Evolutionary conservation across 495 filamentous ascomycete genomes (phyloP).

Genomic region (Daldinia childiae): DNA sequence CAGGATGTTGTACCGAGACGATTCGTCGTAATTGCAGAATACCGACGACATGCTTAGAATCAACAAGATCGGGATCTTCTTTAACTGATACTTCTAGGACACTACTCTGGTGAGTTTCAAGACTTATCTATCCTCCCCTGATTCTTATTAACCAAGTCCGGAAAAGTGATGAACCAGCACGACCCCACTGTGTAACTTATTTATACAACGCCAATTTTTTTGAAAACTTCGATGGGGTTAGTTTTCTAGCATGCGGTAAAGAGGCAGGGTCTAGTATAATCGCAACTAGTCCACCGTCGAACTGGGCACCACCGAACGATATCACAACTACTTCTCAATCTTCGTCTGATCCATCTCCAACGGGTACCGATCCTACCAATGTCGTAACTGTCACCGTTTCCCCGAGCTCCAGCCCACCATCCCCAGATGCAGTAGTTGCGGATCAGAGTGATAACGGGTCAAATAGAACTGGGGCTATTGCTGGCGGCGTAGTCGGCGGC

Average conservation of each 20-base stretch:
- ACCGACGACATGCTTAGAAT: constrained; percentile 44
- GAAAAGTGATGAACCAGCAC: constrained; percentile 30
- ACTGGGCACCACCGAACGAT: constrained; percentile 25
- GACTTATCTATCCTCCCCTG: background rate
- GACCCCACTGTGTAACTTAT: constrained; percentile 44
- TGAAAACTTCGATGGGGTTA: constrained; percentile 41
- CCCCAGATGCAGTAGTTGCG: constrained; percentile 17
- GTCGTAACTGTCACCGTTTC: constrained; percentile 38
- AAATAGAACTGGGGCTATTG: constrained; percentile 45
- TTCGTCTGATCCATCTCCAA: constrained; percentile 14
- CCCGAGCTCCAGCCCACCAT: constrained; percentile 25
- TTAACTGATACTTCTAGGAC: constrained; percentile 6
- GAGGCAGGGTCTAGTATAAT: constrained; percentile 38
- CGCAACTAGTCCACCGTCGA: constrained; percentile 28
- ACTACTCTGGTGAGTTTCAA: constrained; percentile 38
- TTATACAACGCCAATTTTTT: constrained; percentile 42
- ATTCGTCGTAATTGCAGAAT: constrained; percentile 42
- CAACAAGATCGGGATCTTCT: constrained; percentile 19
- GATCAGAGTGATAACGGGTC: constrained; percentile 3
- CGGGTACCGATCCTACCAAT: background rate
- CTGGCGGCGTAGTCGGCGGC: constrained; percentile 54
- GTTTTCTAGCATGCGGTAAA: constrained; percentile 43
- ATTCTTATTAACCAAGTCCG: constrained; percentile 31
- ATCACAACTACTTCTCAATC: constrained; percentile 19
- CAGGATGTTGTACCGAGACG: constrained; percentile 39